A percentile compares a stretch with the other conserved stretches of the same genome.
Evolutionary conservation across 139 green algal genomes (phyloP).

Genomic region (Yamagishiella unicocca): DNA sequence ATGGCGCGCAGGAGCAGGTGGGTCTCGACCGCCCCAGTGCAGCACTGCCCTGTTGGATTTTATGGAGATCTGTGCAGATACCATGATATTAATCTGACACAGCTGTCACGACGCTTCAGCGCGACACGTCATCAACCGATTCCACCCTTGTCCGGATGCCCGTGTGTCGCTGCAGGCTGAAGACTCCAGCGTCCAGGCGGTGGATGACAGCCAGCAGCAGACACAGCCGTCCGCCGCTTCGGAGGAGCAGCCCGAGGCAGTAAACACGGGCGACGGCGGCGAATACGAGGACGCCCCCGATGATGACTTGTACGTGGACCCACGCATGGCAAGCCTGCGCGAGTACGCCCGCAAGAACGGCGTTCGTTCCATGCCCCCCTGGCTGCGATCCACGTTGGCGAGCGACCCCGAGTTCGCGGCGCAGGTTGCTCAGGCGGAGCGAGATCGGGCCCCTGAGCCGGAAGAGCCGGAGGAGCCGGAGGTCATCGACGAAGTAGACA

Average conservation of each 20-base stretch:
- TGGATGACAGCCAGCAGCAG: no score
- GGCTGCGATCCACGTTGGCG: background rate
- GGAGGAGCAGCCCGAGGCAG: background rate
- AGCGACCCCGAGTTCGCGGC: conserved; percentile 13
- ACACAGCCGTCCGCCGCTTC: background rate
- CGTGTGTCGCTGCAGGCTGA: no score
- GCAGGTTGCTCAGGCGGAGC: background rate
- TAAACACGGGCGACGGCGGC: background rate
- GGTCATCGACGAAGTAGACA: no score
- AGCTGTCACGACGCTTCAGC: no score
- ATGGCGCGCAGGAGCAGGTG: background rate
- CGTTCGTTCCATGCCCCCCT: background rate
- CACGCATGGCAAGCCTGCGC: background rate
- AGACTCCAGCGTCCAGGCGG: no score
- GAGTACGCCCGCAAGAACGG: background rate
- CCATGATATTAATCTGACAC: no score
- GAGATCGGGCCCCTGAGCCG: background rate
- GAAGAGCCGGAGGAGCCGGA: background rate
- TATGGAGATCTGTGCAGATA: no score
- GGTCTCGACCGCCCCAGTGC: no score
- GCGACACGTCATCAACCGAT: no score
- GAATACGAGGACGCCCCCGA: background rate
- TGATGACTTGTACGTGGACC: background rate
- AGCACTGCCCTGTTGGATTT: no score
- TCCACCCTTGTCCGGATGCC: no score